Evolutionary conservation across 208 protist genomes (phyloP), one percentile per base, ranked within the genome.

Genomic region (Acanthamoeba royreba): DNA sequence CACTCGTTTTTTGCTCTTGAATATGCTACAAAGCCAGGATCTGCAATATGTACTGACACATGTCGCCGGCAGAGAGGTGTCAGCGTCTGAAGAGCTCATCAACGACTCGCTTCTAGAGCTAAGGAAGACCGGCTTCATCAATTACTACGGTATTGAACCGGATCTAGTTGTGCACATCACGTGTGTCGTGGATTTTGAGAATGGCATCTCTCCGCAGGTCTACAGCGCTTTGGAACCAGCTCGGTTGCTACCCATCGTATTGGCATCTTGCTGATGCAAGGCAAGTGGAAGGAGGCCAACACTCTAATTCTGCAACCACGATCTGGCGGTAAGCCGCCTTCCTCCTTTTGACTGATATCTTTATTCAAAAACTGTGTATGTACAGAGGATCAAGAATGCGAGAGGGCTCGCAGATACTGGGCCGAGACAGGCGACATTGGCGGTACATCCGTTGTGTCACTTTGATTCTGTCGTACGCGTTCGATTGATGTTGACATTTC

Each of bases 141-240:
- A 92, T 42, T 92, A 92, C 55, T 92, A 77, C 25, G 86, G 86
- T 81, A n/a, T n/a, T n/a, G n/a, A n/a, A n/a, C n/a, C n/a, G n/a
- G n/a, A n/a, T n/a, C n/a, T n/a, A n/a, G n/a, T n/a, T n/a, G n/a
- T n/a, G n/a, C n/a, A n/a, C n/a, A n/a, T n/a, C n/a, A n/a, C n/a
- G n/a, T n/a, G n/a, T n/a, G n/a, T n/a, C n/a, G n/a, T n/a, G n/a
- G n/a, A n/a, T n/a, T n/a, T n/a, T n/a, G n/a, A n/a, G n/a, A n/a
- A n/a, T n/a, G n/a, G n/a, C n/a, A n/a, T n/a, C n/a, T n/a, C n/a
- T n/a, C n/a, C n/a, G n/a, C 35, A 81, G 69, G 69, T 4, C 61
- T 92, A 8, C 86, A 92, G 49, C 86, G 86, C n/a, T 92, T 92
- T 40, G 86, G 86, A 7, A 92, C 86, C 40, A 22, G 55, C 17